Evolutionary conservation across 371 early-diverging fungal genomes (phyloP).

Genomic region (Mortierella sp.): DNA sequence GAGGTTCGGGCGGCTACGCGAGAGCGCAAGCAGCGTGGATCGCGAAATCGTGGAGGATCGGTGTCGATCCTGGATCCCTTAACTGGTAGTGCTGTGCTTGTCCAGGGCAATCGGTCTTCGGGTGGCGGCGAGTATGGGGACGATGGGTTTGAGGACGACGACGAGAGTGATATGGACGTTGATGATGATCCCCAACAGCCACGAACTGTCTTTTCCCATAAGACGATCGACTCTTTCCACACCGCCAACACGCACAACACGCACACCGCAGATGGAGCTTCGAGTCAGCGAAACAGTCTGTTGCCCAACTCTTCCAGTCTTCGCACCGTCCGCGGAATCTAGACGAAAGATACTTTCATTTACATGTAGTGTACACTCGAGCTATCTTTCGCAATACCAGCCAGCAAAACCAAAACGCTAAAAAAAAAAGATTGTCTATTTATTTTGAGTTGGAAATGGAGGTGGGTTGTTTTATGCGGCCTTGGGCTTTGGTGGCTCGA

Average conservation of each 20-base stretch:
- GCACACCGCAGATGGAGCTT: neutral
- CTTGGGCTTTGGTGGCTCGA: neutral
- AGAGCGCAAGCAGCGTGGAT: slow-evolving; percentile 4
- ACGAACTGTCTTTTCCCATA: slow-evolving; percentile 4
- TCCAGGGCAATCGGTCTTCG: neutral
- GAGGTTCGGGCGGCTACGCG: slow-evolving; percentile 15
- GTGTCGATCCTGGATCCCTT: neutral
- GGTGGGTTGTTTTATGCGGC: neutral
- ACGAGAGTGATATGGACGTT: neutral
- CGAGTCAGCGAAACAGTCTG: slow-evolving; percentile 9
- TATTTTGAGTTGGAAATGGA: neutral
- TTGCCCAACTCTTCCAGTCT: slow-evolving; percentile 20
- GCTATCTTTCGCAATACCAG: neutral
- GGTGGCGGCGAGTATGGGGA: neutral
- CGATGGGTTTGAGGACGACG: slow-evolving; percentile 10
- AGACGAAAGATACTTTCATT: neutral
- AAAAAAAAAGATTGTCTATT: neutral
- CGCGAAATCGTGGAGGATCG: slow-evolving; percentile 11
- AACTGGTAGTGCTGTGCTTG: neutral
- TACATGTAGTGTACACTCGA: neutral
- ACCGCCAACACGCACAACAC: slow-evolving; percentile 18
- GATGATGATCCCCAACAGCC: no score
- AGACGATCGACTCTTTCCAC: slow-evolving; percentile 18
- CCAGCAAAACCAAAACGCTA: neutral
- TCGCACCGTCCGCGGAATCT: slow-evolving; percentile 17